Evolutionary conservation across 768 basidiomycete species (phyloP), one percentile per base, ranked within the genome.

Genomic region (Lentinus tigrinus): DNA sequence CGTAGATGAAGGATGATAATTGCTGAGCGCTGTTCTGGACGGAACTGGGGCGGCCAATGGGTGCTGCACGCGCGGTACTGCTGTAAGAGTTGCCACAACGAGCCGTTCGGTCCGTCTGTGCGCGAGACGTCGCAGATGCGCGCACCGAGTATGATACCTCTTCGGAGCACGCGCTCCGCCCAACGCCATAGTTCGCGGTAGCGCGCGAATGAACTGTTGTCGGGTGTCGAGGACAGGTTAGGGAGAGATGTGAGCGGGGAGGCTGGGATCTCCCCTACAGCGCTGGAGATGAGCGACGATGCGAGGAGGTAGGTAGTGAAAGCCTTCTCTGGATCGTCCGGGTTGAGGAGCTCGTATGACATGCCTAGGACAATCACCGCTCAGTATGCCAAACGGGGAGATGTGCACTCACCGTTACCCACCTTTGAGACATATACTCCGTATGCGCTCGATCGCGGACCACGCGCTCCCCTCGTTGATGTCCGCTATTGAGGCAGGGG

Each of bases 151-250:
- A 90, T 74, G 42, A 91, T 79, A 2, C 85, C 86, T n/a, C 95
- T 82, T 77, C 90, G 89, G n/a, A 95, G 75, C 23, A 92, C 78
- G 19, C 85, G 80, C 64, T 96, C 93, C 3, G 83, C 77, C 90
- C 91, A 95, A 49, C 93, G 80, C 79, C 92, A 94, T 10, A 95
- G 78, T 65, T 98, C 95, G 7, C 89, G 87, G 54, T 89, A 85
- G 46, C 80, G 80, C 3, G 74, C 69, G 64, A 93, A 93, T 4
- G 85, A 77, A 42, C 53, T 61, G 78, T 78, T 54, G 78, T 78
- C n/a, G 75, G 66, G 60, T 72, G 77, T 5, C 39, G 72, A 54
- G 36, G 64, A 70, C 3, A 23, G 19, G 2, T 31, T 55, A 0
- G 51, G 27, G 3, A 19, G 2, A 57, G 75, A 74, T 2, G 55